Conservation (phyloP, 2,329 filamentous ascomycete species). For the Curvularia spicifera region DNA sequence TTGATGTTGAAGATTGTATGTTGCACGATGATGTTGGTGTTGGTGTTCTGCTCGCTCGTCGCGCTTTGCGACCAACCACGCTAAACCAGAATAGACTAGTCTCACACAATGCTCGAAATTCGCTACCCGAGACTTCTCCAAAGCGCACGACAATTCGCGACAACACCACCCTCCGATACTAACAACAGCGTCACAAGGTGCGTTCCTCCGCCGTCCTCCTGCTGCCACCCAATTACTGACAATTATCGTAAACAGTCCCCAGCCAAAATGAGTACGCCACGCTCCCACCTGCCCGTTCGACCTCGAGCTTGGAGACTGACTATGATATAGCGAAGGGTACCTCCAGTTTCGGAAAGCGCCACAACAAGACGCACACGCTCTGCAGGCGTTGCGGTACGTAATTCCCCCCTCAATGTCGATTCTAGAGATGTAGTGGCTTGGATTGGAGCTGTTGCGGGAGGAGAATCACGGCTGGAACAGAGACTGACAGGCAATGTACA, state of each 20-base stretch:
- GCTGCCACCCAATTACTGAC: slow-evolving; percentile 30
- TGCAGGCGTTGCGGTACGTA: slow-evolving; percentile 97
- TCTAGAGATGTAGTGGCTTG: slow-evolving; percentile 16
- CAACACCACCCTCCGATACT: slow-evolving; percentile 37
- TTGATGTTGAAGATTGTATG: not conserved
- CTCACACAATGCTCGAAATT: slow-evolving; percentile 21
- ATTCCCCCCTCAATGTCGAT: slow-evolving; percentile 20
- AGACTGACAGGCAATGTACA: slow-evolving; percentile 51
- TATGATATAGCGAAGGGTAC: slow-evolving; percentile 70
- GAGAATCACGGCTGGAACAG: slow-evolving; percentile 28
- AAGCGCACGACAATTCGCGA: slow-evolving; percentile 27
- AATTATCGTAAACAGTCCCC: slow-evolving; percentile 48
- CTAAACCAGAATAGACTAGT: slow-evolving; percentile 16
- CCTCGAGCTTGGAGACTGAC: slow-evolving; percentile 53
- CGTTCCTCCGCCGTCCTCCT: slow-evolving; percentile 15
- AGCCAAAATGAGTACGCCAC: slow-evolving; percentile 65
- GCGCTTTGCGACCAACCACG: slow-evolving; percentile 1
- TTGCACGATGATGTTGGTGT: not conserved
- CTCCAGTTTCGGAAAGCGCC: slow-evolving; percentile 77
- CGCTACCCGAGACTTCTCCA: slow-evolving; percentile 15
- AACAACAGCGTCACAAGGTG: slow-evolving; percentile 50
- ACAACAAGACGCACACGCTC: slow-evolving; percentile 98
- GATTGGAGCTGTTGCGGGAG: slow-evolving; percentile 7
- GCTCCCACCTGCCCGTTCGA: slow-evolving; percentile 32
- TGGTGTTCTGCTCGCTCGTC: slow-evolving; percentile 5